Evolutionary conservation across 2,329 filamentous ascomycete genomes (phyloP), one percentile per base, ranked within the genome.

Genomic region (Dactylonectria macrodidyma): DNA sequence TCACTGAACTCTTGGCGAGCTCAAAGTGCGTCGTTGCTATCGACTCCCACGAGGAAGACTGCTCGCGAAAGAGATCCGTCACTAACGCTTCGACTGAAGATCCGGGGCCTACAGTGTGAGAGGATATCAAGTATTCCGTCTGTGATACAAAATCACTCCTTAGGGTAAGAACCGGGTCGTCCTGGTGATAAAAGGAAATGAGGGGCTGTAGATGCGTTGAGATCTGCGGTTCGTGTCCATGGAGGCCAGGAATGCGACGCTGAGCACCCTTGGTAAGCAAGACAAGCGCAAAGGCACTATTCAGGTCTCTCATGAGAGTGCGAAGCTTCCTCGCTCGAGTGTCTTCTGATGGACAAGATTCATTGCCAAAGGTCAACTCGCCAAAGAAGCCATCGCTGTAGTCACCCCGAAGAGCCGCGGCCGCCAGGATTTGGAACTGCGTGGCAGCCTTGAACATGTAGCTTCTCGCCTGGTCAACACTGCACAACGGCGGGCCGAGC

Each of bases 1-100:
- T 64, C n/a, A 52, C 41, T 3, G 47, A 50, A 24, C 54, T 57
- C 44, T 64, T 52, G n/a, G 24, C 24, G 10, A 52, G 46, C n/a
- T 58, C 47, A n/a, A 64, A 33, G 38, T 64, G 55, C n/a, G 61
- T 58, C 16, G 33, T 64, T 34, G 61, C 55, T 22, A 64, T 51
- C 3, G 36, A 50, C 36, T 64, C 46, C 55, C 61, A 64, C 6
- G 44, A n/a, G 19, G 54, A 50, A 16, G 61, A 47, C 38, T 64
- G 61, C 36, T 64, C 55, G 11, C 61, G 61, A 24, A 64, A 64
- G 47, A 64, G 54, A 26, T 41, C n/a, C 16, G 54, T 34, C 10
- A 52, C 55, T 34, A 64, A 16, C n/a, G 34, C 22, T 14, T 63
- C 54, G 24, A n/a, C 19, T 52, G 26, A 4, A 19, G 19, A 34